Conservation (phyloP, 371 early-diverging fungal species). For the Haplosporangium sp. region DNA sequence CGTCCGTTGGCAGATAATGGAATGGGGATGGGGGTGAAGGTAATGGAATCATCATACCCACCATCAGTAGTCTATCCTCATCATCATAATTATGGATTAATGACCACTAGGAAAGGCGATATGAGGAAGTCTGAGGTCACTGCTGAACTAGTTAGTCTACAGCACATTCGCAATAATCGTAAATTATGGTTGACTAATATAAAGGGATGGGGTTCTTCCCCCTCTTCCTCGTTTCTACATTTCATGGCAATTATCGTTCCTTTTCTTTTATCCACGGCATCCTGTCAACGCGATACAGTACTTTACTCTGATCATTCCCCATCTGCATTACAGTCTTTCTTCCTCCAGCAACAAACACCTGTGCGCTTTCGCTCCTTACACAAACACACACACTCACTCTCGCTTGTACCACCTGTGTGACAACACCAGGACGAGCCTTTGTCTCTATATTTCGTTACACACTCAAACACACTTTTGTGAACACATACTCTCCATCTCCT, state of each 20-base stretch:
- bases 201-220: no score
- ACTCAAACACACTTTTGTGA: neutral
- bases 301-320: neutral
- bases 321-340: neutral
- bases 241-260: neutral
- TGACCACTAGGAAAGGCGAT: no score
- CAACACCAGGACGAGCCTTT: constrained; percentile 23
- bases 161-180: no score
- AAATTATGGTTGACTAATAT: no score
- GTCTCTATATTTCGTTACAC: constrained; percentile 1
- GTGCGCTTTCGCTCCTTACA: neutral
- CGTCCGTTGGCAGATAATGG: constrained; percentile 29
- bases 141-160: no score
- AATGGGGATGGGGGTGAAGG: constrained; percentile 18
- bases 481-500: neutral
- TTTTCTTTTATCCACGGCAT: neutral
- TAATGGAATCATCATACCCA: neutral
- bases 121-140: no score
- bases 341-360: neutral
- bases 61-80: no score
- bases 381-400: neutral
- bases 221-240: no score
- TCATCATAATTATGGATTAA: neutral
- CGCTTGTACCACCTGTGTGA: constrained; percentile 25
- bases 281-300: constrained; percentile 24